These are phyloP conservation scores for Antitrichia curtipendula DNA, from an alignment of 225 moss, liverwort and hornwort species.

Conservation along the genomic window DNA sequence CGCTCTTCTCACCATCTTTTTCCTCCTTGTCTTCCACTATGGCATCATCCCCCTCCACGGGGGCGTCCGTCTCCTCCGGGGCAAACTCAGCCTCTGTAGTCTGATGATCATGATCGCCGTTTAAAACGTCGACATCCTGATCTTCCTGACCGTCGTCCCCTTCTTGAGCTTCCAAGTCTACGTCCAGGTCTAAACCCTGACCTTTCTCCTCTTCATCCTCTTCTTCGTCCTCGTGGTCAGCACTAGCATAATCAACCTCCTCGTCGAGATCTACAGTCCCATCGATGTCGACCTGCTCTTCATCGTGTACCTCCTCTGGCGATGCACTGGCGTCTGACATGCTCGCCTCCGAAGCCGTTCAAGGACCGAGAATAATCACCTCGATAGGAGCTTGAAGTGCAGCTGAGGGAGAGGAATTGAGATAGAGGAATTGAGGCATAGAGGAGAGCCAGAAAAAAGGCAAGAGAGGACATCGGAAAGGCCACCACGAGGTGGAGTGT, in stretches of 20 bases:
- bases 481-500: slow-evolving; percentile 99
- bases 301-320: slow-evolving; percentile 86
- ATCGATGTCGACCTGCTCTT: slow-evolving; percentile 98
- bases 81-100: slow-evolving; percentile 35
- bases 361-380: slow-evolving; percentile 47
- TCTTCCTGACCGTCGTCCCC: slow-evolving; percentile 64
- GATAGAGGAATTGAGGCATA: slow-evolving; percentile 83
- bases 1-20: slow-evolving; percentile 82
- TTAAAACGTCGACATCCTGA: slow-evolving; percentile 49
- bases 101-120: slow-evolving; percentile 64
- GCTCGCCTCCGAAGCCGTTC: slow-evolving; percentile 28
- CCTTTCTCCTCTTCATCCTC: slow-evolving; percentile 46
- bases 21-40: slow-evolving; percentile 68
- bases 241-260: slow-evolving; percentile 54
- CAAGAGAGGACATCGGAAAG: slow-evolving; percentile 98
- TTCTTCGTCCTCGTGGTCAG: slow-evolving; percentile 51
- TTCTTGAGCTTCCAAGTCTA: slow-evolving; percentile 75
- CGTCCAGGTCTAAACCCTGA: slow-evolving; percentile 53
- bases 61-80: slow-evolving; percentile 41
- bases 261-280: slow-evolving; percentile 58
- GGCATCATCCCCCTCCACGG: slow-evolving; percentile 30
- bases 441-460: slow-evolving; percentile 77
- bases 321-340: slow-evolving; percentile 96
- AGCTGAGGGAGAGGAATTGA: slow-evolving; percentile 98
- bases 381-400: slow-evolving; percentile 90